Percentiles rank a stretch among this genome's conserved stretches.
Evolutionary conservation across 2,329 filamentous ascomycete genomes (phyloP).

Genomic region (Paecilomyces niveus): DNA sequence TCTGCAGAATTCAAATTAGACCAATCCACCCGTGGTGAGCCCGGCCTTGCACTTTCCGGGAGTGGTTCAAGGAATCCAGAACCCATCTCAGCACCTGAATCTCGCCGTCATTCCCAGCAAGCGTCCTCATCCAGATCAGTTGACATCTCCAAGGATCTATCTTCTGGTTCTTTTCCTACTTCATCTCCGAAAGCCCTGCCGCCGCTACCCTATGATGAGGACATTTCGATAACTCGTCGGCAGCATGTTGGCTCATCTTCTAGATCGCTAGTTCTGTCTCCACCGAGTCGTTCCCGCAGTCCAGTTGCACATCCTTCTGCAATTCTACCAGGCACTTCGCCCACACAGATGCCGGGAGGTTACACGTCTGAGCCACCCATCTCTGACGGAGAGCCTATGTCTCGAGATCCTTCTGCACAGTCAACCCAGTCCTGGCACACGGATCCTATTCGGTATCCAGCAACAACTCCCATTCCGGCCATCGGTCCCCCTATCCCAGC

Average conservation of each 20-base stretch:
- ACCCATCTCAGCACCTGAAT: conserved; percentile 17
- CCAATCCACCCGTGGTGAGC: conserved; percentile 26
- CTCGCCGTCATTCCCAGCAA: conserved; percentile 17
- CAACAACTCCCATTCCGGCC: not conserved
- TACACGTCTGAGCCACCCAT: not conserved
- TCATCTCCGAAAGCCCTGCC: conserved; percentile 12
- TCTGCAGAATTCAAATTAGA: conserved; percentile 21
- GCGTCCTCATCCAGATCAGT: conserved; percentile 8
- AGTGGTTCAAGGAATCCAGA: conserved; percentile 14
- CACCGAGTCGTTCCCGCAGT: conserved; percentile 6
- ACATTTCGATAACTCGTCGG: conserved; percentile 24
- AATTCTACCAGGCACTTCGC: not conserved
- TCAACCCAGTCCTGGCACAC: not conserved
- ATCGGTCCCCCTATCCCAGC: not conserved
- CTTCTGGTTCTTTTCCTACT: conserved; percentile 19
- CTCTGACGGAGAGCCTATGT: not conserved
- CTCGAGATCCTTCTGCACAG: not conserved
- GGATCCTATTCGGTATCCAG: not conserved
- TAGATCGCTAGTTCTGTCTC: conserved; percentile 7
- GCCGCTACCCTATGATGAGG: conserved; percentile 26
- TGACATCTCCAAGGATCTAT: conserved; percentile 14
- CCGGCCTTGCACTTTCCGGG: conserved; percentile 15
- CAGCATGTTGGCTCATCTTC: conserved; percentile 11
- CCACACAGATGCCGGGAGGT: not conserved
- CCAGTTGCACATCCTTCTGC: conserved; percentile 5